phyloP scores from a whole-genome alignment of 2,329 filamentous ascomycete species.

The Nothophoma quercina region DNA sequence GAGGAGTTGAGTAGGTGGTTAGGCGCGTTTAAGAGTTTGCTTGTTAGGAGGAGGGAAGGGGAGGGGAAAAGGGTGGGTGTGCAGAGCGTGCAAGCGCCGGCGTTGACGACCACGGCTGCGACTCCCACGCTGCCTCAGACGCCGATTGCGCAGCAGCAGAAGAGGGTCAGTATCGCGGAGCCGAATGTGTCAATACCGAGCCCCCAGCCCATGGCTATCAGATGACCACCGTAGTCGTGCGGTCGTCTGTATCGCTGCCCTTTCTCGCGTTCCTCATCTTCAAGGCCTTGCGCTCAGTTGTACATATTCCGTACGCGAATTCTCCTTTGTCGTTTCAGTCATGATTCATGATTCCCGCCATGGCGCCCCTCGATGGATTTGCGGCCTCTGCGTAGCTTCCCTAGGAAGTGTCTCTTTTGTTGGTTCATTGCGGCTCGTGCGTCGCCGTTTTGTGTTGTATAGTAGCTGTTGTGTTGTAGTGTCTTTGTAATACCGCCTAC shows the following conservation, averaged over 20 bases:
- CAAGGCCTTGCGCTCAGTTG: too few relatives aligned
- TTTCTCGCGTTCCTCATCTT: background rate
- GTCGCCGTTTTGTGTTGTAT: background rate
- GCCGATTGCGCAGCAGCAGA: background rate
- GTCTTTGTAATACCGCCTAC: conserved; percentile 8
- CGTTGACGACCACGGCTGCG: conserved; percentile 7
- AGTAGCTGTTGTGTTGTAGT: conserved; percentile 13
- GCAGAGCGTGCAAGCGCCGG: background rate
- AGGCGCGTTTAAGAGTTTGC: conserved; percentile 87
- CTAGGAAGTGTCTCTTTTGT: too few relatives aligned
- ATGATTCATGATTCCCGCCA: too few relatives aligned
- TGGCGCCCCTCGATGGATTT: conserved; percentile 1
- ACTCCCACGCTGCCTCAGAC: conserved; percentile 10
- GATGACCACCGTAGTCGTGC: conserved; percentile 1
- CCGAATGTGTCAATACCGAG: background rate
- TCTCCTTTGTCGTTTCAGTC: too few relatives aligned
- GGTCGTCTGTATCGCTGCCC: background rate
- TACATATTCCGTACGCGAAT: conserved; percentile 1
- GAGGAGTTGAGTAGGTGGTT: conserved; percentile 84
- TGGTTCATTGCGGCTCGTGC: background rate
- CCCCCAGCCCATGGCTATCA: conserved; percentile 6
- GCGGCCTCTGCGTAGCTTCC: background rate
- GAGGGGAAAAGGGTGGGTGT: conserved; percentile 17
- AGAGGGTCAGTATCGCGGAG: conserved; percentile 3
- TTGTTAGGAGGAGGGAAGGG: conserved; percentile 71